phyloP scores from a whole-genome alignment of 2,329 filamentous ascomycete genomes.

The Epichloe sibirici region DNA sequence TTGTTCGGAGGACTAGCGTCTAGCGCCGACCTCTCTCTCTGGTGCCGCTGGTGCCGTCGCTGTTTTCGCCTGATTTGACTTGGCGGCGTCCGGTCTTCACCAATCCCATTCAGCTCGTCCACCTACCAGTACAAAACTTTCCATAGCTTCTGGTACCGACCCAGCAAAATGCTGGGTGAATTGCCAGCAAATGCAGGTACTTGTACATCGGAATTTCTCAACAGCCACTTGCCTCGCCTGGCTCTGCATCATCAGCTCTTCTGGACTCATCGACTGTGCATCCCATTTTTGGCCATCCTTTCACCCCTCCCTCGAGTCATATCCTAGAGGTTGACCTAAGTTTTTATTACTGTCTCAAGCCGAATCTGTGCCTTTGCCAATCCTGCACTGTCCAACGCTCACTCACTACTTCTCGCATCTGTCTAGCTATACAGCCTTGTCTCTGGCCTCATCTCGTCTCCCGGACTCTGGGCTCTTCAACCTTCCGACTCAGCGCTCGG shows the following conservation, averaged over 20 bases:
- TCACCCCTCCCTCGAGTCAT: background rate
- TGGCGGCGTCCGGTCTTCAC: background rate
- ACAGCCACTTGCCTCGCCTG: background rate
- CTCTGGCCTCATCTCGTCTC: background rate
- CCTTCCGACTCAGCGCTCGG: background rate
- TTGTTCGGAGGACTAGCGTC: too few relatives aligned
- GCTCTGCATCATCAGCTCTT: conserved; percentile 1
- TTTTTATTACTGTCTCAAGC: background rate
- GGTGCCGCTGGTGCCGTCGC: too few relatives aligned
- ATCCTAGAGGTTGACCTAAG: background rate
- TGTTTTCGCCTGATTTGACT: background rate
- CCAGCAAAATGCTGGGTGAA: background rate
- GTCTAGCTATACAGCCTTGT: background rate
- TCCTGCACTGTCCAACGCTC: background rate
- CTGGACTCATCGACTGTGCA: background rate
- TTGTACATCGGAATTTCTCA: background rate
- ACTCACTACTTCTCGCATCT: background rate
- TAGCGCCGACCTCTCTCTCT: too few relatives aligned
- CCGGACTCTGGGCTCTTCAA: background rate
- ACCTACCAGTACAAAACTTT: background rate
- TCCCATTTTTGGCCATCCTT: background rate
- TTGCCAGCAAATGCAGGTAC: background rate
- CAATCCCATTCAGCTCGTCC: background rate
- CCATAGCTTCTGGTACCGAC: background rate
- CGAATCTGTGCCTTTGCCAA: background rate